Percentiles rank a stretch among this genome's conserved stretches.
These are phyloP conservation scores for Hypoxylon sp. DNA, from an alignment of 2,329 filamentous ascomycete genomes.

Conservation along the genomic window DNA sequence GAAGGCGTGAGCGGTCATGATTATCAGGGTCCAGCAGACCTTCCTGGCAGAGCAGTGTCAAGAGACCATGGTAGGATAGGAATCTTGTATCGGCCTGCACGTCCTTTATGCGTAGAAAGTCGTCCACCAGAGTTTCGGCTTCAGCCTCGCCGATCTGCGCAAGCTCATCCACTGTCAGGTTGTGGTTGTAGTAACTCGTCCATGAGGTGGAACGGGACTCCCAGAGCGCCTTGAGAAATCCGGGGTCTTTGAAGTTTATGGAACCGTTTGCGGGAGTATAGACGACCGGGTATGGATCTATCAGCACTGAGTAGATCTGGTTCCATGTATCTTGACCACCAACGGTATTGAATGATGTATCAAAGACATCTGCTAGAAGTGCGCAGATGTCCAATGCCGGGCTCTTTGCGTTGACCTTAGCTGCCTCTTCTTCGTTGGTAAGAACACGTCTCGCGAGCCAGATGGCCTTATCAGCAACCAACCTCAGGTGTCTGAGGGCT, in stretches of 20 bases:
- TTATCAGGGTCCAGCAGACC: no score
- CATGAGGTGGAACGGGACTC: not conserved
- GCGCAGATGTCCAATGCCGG: slow-evolving; percentile 6
- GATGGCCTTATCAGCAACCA: slow-evolving; percentile 15
- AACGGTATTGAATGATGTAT: not conserved
- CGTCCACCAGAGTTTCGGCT: not conserved
- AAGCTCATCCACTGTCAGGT: not conserved
- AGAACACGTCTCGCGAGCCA: slow-evolving; percentile 21
- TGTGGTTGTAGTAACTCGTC: slow-evolving; percentile 23
- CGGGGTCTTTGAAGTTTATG: not conserved
- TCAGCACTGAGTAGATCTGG: not conserved
- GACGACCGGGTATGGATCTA: no score
- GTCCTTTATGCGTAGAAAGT: not conserved
- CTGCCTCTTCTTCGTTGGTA: not conserved
- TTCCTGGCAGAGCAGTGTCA: no score
- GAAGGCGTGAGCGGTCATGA: no score
- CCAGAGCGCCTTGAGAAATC: not conserved
- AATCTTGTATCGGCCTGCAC: not conserved
- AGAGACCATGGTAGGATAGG: no score
- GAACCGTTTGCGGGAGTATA: no score
- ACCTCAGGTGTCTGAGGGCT: not conserved
- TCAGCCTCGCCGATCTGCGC: not conserved
- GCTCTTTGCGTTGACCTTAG: not conserved
- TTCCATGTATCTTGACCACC: slow-evolving; percentile 18
- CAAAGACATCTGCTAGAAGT: slow-evolving; percentile 8